Evolutionary conservation across 495 filamentous ascomycete genomes (phyloP), one percentile per base, ranked within the genome.

Genomic region (Talaromyces proteolyticus): DNA sequence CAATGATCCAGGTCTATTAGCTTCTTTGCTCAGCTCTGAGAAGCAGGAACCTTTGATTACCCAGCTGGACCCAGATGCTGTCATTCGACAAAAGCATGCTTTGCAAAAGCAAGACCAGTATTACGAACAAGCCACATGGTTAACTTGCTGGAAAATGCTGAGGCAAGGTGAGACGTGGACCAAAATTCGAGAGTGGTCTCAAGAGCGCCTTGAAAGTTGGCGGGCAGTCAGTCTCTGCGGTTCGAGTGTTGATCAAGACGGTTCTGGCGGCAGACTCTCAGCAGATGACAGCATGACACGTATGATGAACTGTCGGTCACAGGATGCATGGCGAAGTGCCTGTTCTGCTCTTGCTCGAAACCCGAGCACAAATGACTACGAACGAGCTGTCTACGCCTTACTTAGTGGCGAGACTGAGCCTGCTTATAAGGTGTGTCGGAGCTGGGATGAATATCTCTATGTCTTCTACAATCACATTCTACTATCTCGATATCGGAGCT

Each of bases 61-160:
- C n/a, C 88, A 95, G 58, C 73, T 99, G 20, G 93, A 99, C 53
- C 94, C 94, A 4, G 93, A 99, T 76, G 88, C 91, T 5, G 73
- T 84, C 12, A 82, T 81, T 34, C 81, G 93, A 44, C 91, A 97
- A 66, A 74, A 74, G 23, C 79, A 84, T 25, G 75, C 70, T 34
- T 66, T 97, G 22, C 85, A 92, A 58, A 78, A 77, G 40, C 79
- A 89, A 56, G 93, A 99, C 58, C 79, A 87, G 45, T 89, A 81
- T 53, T 90, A 89, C 47, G 93, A 99, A 64, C 76, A 80, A 34
- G 84, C 90, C 5, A 86, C 91, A 5, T 96, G 91, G 91, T 71
- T 91, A 56, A 83, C 85, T 16, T 91, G 85, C 64, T 95, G 87
- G 74, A 89, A 95, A 63, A 85, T 95, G 79, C 68, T 95, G 7